Base-by-base conservation (phyloP, 1,284 basidiomycete genomes). In the Puccinia coronata region DNA sequence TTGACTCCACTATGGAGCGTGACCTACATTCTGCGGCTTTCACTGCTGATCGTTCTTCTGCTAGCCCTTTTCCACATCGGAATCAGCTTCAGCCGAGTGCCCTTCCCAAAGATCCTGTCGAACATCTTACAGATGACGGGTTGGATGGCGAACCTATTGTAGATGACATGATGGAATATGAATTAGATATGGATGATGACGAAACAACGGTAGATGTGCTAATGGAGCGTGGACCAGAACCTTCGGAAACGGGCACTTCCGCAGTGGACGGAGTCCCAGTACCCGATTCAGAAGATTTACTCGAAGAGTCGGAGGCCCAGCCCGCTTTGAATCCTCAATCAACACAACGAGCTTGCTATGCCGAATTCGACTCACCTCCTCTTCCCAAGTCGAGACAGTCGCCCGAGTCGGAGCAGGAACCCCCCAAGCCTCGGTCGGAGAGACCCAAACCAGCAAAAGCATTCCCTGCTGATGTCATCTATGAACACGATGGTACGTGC, bases 131-230 rank as follows among this genome's bases (percentile, higher is more conserved):
- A 34, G 79, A 81, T 47, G 57, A 67, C 9, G 79, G 71, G n/a
- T 61, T 81, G 23, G 79, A 81, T 34, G 79, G 79, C 25, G 79
- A 81, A 72, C 79, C 79, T 14, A 81, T 81, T 36, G 34, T 49
- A 36, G 78, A 80, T 49, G 78, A 80, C 43, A 43, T 72, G 57
- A 80, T 72, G 78, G 78, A 80, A 43, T 80, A 72, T 63, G 78
- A 80, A 49, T 23, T 72, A 3, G 67, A 72, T 49, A 8, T 80
- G 25, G 41, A 47, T n/a, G 69, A 71, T 61, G 67, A 59, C 43
- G 78, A 51, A 25, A 53, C 78, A 9, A 31, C 67, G 39, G 16
- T 43, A 31, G 67, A 61, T 12, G 43, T 31, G 34, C 4, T 43
- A 43, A 72, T 61, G 55, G 55, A 72, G 59, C n/a, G 20, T 57